These are phyloP conservation scores for Acanthamoeba castellanii DNA, from an alignment of 208 protist genomes.

Conservation along the genomic window DNA sequence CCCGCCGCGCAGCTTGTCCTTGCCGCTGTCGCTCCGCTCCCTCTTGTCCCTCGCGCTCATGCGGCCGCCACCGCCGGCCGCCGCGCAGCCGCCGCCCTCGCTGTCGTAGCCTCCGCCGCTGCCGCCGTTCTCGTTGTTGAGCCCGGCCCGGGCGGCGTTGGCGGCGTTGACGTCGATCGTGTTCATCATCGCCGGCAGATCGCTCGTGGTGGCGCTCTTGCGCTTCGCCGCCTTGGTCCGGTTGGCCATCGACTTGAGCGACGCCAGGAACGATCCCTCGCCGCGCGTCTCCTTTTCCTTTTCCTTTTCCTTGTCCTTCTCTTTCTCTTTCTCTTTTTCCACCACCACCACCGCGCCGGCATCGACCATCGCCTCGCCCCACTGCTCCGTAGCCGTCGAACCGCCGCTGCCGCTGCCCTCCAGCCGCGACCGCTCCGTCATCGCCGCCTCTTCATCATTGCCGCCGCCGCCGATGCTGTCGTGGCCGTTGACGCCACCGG, in stretches of 20 bases:
- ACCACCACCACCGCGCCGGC: not conserved
- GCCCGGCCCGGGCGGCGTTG: not conserved
- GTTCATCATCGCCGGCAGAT: not conserved
- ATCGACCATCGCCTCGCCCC: too few species aligned
- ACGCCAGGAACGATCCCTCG: not conserved
- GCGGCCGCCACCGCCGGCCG: not conserved
- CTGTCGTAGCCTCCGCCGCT: not conserved
- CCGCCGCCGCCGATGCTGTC: not conserved
- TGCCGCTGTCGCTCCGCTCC: not conserved
- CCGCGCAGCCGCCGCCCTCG: not conserved
- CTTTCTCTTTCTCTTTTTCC: not conserved
- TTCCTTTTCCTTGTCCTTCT: not conserved
- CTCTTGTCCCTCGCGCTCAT: not conserved
- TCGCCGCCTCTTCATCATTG: too few species aligned
- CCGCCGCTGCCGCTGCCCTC: not conserved
- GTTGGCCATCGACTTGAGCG: slow-evolving; percentile 38
- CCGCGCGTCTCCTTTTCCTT: not conserved
- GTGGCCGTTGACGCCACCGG: not conserved
- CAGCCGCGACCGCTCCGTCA: not conserved
- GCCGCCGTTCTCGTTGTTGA: not conserved
- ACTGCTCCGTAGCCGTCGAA: too few species aligned
- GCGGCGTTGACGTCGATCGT: not conserved
- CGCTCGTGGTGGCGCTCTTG: slow-evolving; percentile 7
- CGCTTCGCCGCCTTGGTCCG: not conserved
- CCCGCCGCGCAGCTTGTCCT: not conserved